Percentiles rank a stretch among this genome's conserved stretches.
Evolutionary conservation across 371 early-diverging fungal species (phyloP).

Genomic region (Mucor lusitanicus): DNA sequence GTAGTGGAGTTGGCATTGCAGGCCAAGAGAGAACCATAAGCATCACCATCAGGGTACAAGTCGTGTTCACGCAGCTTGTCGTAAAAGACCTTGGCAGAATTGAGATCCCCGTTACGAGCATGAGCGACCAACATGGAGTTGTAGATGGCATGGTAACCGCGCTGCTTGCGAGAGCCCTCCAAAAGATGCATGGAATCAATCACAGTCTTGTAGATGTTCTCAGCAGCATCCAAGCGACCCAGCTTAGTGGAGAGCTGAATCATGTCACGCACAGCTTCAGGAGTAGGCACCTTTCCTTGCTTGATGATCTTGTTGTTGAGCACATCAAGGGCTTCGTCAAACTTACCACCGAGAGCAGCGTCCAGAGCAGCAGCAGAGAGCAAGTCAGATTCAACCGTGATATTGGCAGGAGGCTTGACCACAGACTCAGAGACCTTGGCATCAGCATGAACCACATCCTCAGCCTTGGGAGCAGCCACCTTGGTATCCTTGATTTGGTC

Average conservation of each 20-base stretch:
- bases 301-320: slow-evolving; percentile 34
- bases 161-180: slow-evolving; percentile 15
- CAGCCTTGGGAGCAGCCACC: not conserved
- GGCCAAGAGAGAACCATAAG: slow-evolving; percentile 51
- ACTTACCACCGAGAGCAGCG: slow-evolving; percentile 29
- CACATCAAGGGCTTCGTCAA: slow-evolving; percentile 27
- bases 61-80: slow-evolving; percentile 39
- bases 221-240: slow-evolving; percentile 22
- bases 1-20: slow-evolving; percentile 49
- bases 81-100: slow-evolving; percentile 48
- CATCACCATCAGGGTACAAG: slow-evolving; percentile 47
- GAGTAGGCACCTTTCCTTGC: slow-evolving; percentile 33
- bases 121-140: slow-evolving; percentile 62
- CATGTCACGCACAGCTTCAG: slow-evolving; percentile 48
- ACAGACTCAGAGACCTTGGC: not conserved
- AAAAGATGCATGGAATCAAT: slow-evolving; percentile 18
- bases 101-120: slow-evolving; percentile 46
- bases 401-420: not conserved
- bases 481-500: slow-evolving; percentile 9
- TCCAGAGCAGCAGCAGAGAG: slow-evolving; percentile 33
- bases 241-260: slow-evolving; percentile 35
- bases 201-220: slow-evolving; percentile 33
- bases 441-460: not conserved
- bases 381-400: slow-evolving; percentile 22
- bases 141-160: slow-evolving; percentile 25